These are phyloP conservation scores for Irpex sp. DNA, from an alignment of 1,284 basidiomycete species.

Conservation along the genomic window DNA sequence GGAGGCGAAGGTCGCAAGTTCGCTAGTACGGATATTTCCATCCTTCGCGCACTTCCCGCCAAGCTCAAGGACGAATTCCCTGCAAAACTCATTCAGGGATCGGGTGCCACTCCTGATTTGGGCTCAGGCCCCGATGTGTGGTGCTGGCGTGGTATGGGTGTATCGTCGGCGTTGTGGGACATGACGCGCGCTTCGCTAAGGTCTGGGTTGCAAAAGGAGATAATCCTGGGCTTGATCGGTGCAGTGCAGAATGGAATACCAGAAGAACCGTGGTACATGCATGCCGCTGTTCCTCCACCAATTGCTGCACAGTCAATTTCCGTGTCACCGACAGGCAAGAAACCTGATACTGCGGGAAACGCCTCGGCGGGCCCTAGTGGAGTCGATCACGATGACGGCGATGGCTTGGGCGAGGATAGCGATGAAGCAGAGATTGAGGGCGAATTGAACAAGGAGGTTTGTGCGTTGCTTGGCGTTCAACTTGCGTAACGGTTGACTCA, in stretches of 20 bases:
- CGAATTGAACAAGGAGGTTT: conserved; percentile 26
- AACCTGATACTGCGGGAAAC: background rate
- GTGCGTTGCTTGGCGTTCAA: conserved; percentile 8
- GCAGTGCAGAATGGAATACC: conserved; percentile 53
- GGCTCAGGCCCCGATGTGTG: conserved; percentile 57
- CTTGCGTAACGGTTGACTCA: conserved; percentile 1
- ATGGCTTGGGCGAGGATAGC: conserved; percentile 20
- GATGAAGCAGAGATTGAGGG: conserved; percentile 25
- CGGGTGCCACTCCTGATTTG: conserved; percentile 38
- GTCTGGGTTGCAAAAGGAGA: conserved; percentile 53
- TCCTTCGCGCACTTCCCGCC: conserved; percentile 61
- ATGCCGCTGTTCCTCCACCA: background rate
- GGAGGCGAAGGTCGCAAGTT: conserved; percentile 54
- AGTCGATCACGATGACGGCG: background rate
- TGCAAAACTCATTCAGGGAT: conserved; percentile 49
- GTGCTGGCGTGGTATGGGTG: conserved; percentile 70
- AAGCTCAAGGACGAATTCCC: conserved; percentile 71
- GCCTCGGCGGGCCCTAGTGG: conserved; percentile 8
- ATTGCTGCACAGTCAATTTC: background rate
- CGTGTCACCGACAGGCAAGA: background rate
- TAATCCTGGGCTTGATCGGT: conserved; percentile 51
- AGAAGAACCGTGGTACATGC: conserved; percentile 26
- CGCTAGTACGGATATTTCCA: conserved; percentile 64
- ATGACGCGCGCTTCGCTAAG: conserved; percentile 55
- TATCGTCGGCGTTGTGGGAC: conserved; percentile 65